phyloP scores from a whole-genome alignment of 352 stramenopile genomes.

The Pythium aristosporum region DNA sequence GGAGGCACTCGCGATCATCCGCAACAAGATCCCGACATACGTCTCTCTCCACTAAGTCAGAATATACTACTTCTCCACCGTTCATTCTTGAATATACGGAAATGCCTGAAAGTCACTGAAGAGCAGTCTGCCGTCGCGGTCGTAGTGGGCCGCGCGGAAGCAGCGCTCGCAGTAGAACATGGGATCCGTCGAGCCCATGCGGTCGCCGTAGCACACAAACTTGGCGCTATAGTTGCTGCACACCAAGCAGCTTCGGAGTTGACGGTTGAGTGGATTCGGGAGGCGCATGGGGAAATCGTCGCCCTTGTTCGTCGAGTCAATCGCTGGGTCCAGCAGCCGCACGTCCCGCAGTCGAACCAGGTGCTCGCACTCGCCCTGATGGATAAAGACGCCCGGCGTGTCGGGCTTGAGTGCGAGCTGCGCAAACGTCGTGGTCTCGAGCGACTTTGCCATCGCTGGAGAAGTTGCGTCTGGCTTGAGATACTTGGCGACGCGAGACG shows the following conservation, averaged over 20 bases:
- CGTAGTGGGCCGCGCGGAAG: constrained; percentile 67
- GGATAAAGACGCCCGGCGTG: constrained; percentile 61
- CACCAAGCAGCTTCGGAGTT: constrained; percentile 69
- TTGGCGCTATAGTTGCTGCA: constrained; percentile 79
- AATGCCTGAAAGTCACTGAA: constrained; percentile 77
- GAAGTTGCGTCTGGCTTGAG: constrained; percentile 9
- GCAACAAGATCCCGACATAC: constrained; percentile 79
- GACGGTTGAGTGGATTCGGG: constrained; percentile 43
- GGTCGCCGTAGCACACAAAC: constrained; percentile 75
- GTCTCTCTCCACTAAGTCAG: constrained; percentile 45
- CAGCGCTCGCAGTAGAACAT: constrained; percentile 83
- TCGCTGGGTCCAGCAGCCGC: constrained; percentile 45
- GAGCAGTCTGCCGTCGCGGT: constrained; percentile 45
- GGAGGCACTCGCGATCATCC: constrained; percentile 72
- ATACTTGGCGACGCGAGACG: constrained; percentile 33
- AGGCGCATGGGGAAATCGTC: constrained; percentile 61
- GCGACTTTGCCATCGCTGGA: not conserved
- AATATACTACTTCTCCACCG: not conserved
- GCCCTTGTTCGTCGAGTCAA: constrained; percentile 31
- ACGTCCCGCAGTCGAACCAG: constrained; percentile 63
- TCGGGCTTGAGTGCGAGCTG: constrained; percentile 59
- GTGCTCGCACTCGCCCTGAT: constrained; percentile 80
- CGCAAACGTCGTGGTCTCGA: constrained; percentile 39
- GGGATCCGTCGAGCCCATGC: constrained; percentile 55
- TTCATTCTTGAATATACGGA: constrained; percentile 68